These are phyloP conservation scores for Puccinia coronata DNA, from an alignment of 1,284 basidiomycete species.

Conservation along the genomic window DNA sequence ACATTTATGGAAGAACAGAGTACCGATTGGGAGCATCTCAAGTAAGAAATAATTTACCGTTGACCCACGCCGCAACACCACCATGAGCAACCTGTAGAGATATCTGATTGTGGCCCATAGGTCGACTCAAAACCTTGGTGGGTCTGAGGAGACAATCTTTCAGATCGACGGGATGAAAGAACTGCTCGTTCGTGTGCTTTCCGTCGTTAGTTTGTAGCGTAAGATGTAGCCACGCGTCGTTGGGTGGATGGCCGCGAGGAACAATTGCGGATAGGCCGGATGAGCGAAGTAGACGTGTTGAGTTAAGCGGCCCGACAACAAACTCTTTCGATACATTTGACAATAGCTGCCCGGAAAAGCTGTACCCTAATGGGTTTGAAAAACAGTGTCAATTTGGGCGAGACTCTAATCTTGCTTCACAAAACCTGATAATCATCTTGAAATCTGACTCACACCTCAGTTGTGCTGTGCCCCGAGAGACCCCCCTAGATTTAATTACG, in stretches of 20 bases:
- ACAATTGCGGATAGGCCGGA: slow-evolving; percentile 51
- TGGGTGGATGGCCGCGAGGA: slow-evolving; percentile 61
- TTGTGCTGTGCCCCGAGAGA: slow-evolving; percentile 63
- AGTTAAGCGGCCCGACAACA: slow-evolving; percentile 65
- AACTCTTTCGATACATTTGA: slow-evolving; percentile 60
- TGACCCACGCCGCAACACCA: slow-evolving; percentile 64
- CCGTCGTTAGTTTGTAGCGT: slow-evolving; percentile 61
- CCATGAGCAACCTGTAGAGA: slow-evolving; percentile 59
- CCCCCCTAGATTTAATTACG: slow-evolving; percentile 52
- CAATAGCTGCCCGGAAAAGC: slow-evolving; percentile 64
- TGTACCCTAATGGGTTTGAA: slow-evolving; percentile 59
- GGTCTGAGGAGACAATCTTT: slow-evolving; percentile 63
- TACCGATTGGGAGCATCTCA: too few relatives aligned
- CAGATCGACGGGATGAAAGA: slow-evolving; percentile 65
- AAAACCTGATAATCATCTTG: background rate
- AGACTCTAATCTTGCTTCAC: background rate
- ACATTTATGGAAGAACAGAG: too few relatives aligned
- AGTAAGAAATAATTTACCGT: too few relatives aligned
- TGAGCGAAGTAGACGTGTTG: slow-evolving; percentile 62
- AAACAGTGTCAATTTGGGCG: too few relatives aligned
- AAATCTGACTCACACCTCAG: slow-evolving; percentile 61
- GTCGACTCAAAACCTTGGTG: slow-evolving; percentile 55
- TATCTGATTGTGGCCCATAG: slow-evolving; percentile 57
- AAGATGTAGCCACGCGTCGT: slow-evolving; percentile 65
- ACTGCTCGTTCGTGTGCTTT: slow-evolving; percentile 64